A percentile compares a stretch with the other conserved stretches of the same genome.
phyloP scores from a whole-genome alignment of 345 rosid genomes.

The Melaleuca quinquenervia region DNA sequence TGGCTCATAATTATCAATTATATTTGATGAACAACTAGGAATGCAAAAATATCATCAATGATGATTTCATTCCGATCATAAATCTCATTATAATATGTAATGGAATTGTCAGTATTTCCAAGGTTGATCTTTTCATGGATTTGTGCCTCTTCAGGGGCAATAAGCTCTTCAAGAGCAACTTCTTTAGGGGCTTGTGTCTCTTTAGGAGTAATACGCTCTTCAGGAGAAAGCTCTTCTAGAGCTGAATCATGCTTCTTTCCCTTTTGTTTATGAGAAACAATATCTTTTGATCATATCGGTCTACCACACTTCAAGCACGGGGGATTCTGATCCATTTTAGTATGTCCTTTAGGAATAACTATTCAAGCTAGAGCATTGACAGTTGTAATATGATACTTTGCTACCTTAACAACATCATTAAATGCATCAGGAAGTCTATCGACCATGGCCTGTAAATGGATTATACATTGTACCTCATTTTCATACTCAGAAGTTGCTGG shows the following conservation, averaged over 20 bases:
- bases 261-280: not conserved
- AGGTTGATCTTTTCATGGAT: not conserved
- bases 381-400: not conserved
- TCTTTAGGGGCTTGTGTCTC: no score
- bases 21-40: not conserved
- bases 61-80: not conserved
- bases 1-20: not conserved
- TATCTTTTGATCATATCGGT: not conserved
- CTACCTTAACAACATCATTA: not conserved
- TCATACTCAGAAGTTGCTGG: not conserved
- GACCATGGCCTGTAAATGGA: not conserved
- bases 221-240: not conserved
- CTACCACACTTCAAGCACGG: not conserved
- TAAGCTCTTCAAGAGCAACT: no score
- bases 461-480: not conserved
- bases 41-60: not conserved
- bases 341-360: rapidly evolving
- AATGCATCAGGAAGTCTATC: not conserved
- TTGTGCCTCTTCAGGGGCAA: no score
- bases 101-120: not conserved
- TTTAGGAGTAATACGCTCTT: not conserved
- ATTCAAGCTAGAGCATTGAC: not conserved
- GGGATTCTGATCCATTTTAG: not conserved
- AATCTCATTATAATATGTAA: not conserved
- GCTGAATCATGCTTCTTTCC: not conserved